A percentile compares a stretch with the other conserved stretches of the same genome.
Conservation (phyloP, 495 filamentous ascomycete species). For the Stereocaulon alpinum region DNA sequence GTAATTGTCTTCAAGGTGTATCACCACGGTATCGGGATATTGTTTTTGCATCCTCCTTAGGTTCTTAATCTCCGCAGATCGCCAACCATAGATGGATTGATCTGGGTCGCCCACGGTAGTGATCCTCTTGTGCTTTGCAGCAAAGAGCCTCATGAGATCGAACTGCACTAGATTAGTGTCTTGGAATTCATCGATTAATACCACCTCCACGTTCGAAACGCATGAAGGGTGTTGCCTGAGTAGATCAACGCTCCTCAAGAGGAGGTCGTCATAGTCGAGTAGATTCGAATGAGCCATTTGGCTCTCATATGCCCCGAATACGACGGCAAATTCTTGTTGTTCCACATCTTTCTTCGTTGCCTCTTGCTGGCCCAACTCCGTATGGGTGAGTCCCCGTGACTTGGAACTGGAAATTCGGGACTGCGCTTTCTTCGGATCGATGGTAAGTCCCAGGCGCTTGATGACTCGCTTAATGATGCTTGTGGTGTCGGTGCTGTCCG, state of each 20-base stretch:
- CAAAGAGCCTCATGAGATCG: constrained; percentile 86
- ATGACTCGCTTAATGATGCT: constrained; percentile 72
- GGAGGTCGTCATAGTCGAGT: constrained; percentile 91
- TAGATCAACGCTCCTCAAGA: constrained; percentile 74
- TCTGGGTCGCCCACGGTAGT: constrained; percentile 97
- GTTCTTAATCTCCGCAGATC: constrained; percentile 93
- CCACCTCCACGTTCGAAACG: constrained; percentile 80
- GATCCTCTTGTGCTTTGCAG: constrained; percentile 57
- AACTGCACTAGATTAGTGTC: constrained; percentile 96
- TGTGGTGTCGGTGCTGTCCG: constrained; percentile 71
- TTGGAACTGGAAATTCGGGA: constrained; percentile 80
- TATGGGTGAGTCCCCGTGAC: constrained; percentile 50
- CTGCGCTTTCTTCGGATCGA: constrained; percentile 60
- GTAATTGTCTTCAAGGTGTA: constrained; percentile 93
- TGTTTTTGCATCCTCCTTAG: constrained; percentile 63
- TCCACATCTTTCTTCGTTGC: constrained; percentile 43
- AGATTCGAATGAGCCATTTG: constrained; percentile 67
- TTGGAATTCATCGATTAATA: constrained; percentile 96
- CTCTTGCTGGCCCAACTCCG: constrained; percentile 31
- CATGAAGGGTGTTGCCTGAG: constrained; percentile 69
- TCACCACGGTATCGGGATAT: constrained; percentile 67
- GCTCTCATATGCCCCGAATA: constrained; percentile 71
- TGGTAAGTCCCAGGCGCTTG: constrained; percentile 54
- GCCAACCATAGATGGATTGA: constrained; percentile 96
- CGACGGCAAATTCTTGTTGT: constrained; percentile 60